These are phyloP conservation scores for Bathelium albidoporum DNA, from an alignment of 495 filamentous ascomycete species.

Conservation along the genomic window DNA sequence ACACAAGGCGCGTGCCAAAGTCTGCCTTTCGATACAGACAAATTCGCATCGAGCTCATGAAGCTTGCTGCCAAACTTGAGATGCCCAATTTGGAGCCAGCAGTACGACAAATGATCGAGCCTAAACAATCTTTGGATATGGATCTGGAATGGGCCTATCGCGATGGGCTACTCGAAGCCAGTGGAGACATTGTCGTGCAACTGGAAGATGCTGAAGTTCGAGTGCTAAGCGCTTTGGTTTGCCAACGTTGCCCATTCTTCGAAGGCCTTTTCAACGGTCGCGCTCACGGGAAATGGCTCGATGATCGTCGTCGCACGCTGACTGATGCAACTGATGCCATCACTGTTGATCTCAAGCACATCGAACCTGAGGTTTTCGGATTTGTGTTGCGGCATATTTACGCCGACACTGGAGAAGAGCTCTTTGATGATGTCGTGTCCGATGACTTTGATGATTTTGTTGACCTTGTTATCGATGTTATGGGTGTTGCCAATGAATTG, in stretches of 20 bases:
- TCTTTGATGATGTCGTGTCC: conserved; percentile 69
- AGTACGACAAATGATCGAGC: conserved; percentile 59
- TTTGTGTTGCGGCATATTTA: conserved; percentile 79
- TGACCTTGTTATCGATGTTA: conserved; percentile 82
- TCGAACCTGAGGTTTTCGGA: conserved; percentile 58
- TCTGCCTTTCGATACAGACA: conserved; percentile 63
- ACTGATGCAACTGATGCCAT: conserved; percentile 38
- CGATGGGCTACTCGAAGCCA: conserved; percentile 58
- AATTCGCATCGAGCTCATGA: conserved; percentile 75
- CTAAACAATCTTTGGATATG: conserved; percentile 48
- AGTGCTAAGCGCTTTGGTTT: conserved; percentile 68
- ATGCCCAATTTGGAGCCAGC: conserved; percentile 61
- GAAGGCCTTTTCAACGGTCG: conserved; percentile 78
- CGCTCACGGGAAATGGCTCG: conserved; percentile 73
- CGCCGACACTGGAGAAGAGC: conserved; percentile 64
- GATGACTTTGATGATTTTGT: conserved; percentile 70
- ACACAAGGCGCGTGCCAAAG: conserved; percentile 48
- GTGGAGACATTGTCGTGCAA: conserved; percentile 66
- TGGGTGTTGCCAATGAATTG: conserved; percentile 81
- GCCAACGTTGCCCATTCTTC: conserved; percentile 87
- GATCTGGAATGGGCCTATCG: conserved; percentile 59
- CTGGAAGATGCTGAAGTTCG: conserved; percentile 55
- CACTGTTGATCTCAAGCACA: conserved; percentile 73
- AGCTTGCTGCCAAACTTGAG: conserved; percentile 54
- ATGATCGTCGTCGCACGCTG: conserved; percentile 47